Evolutionary conservation across 768 basidiomycete species (phyloP).

Genomic region (Dictyophora rubrovolvata): DNA sequence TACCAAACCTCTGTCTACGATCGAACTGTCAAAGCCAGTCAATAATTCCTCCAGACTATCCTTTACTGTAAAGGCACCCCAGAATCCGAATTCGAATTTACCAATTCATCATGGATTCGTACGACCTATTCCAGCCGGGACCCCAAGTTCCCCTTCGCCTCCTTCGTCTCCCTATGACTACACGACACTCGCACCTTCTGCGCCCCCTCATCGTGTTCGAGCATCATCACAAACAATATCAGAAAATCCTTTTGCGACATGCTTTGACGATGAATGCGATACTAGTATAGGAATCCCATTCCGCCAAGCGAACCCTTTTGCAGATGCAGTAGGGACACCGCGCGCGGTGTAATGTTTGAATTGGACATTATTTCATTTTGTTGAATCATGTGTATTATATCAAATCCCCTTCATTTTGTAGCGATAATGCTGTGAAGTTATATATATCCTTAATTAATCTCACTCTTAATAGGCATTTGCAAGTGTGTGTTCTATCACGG

Average conservation of each 20-base stretch:
- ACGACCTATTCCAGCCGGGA: constrained; percentile 4
- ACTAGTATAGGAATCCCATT: background rate
- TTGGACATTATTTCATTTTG: background rate
- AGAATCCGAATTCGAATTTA: background rate
- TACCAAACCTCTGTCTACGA: background rate
- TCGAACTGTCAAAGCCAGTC: background rate
- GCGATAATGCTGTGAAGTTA: background rate
- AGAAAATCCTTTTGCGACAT: constrained; percentile 7
- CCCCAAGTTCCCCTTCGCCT: constrained; percentile 2
- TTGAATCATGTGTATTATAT: background rate
- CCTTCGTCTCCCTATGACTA: constrained; percentile 1
- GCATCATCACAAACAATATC: background rate
- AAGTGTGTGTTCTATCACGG: no score
- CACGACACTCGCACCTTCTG: background rate
- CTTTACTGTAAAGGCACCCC: background rate
- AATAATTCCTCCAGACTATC: background rate
- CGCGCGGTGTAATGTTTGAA: background rate
- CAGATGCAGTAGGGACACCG: background rate
- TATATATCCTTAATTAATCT: background rate
- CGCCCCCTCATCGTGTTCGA: background rate
- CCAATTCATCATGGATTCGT: constrained; percentile 8
- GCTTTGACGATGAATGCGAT: constrained; percentile 7
- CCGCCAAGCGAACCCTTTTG: constrained; percentile 1
- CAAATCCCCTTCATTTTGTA: background rate
- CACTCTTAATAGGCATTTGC: no score